Evolutionary conservation across 2,329 filamentous ascomycete species (phyloP), one percentile per base, ranked within the genome.

Genomic region (Neonectria magnoliae): DNA sequence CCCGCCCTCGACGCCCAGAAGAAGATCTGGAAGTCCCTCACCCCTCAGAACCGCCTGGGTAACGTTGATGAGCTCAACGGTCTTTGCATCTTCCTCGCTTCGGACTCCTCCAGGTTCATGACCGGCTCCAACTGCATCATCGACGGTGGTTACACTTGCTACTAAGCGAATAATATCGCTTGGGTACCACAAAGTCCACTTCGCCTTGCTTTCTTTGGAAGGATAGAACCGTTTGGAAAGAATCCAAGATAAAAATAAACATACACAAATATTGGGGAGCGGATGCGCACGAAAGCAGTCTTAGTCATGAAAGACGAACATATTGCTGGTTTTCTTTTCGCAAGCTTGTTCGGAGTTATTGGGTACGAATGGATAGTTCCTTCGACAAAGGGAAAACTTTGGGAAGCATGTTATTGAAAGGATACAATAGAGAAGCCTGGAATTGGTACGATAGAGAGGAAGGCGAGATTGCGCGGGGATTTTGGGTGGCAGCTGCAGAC

Each of bases 1-100:
- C 91, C 91, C 22, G 90, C 90, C 42, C 88, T 94, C 20, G 91
- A 94, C 68, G 91, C 90, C 52, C 90, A 93, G 84, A 93, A 93
- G 88, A 90, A 90, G 81, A 92, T 93, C 79, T 94, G 92, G 92
- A 88, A 88, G 73, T 87, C 86, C 41, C 77, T 92, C 67, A 94
- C 91, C 8, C 92, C 92, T 10, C 90, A 93, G 85, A 86, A 87
- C 77, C 88, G 91, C 48, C 85, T 94, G 16, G 92, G 91, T 59
- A 84, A 83, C 50, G 90, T 93, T 44, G 89, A 93, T 71, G 92
- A 94, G 78, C 85, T 94, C 69, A 94, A 94, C 81, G 91, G 90
- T 62, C 85, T 93, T 42, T 91, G 90, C 69, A 88, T 94, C 70
- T 93, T 91, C 84, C 85, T 94, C 29, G 90, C 90, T 25, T 91